These are phyloP conservation scores for Suillus clintonianus DNA, from an alignment of 768 basidiomycete genomes.

Conservation along the genomic window DNA sequence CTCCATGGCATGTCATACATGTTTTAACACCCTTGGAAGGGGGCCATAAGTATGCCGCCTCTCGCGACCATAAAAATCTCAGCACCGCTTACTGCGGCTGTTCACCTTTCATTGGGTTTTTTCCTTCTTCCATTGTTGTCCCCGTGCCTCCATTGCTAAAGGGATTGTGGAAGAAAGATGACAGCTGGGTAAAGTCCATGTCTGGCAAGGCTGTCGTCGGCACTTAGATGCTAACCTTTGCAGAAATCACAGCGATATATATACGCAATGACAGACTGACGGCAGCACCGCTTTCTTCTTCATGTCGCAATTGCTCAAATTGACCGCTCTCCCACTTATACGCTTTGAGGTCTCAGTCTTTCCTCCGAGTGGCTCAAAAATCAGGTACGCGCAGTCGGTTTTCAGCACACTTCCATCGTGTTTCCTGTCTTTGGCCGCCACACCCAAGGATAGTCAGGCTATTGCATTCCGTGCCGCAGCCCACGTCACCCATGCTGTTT, in stretches of 20 bases:
- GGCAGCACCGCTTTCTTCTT: neutral
- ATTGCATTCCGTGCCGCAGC: neutral
- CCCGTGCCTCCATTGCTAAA: neutral
- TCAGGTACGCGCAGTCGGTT: neutral
- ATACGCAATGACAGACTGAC: neutral
- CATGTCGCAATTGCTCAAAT: no score
- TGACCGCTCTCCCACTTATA: neutral
- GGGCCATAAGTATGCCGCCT: neutral
- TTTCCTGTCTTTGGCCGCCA: neutral
- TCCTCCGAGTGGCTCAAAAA: neutral
- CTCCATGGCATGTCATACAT: neutral
- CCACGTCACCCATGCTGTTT: neutral
- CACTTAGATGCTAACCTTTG: neutral
- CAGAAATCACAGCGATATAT: neutral
- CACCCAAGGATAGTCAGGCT: neutral
- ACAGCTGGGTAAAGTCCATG: neutral
- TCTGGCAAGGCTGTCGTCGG: neutral
- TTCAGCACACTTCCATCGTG: neutral
- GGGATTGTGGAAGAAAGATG: neutral
- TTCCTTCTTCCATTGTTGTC: neutral
- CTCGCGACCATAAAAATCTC: neutral
- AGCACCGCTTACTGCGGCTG: neutral
- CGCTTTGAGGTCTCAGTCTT: neutral
- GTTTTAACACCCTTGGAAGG: neutral
- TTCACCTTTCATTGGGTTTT: neutral